Evolutionary conservation across 2,329 filamentous ascomycete genomes (phyloP).

Genomic region (Fusarium agapanthi): DNA sequence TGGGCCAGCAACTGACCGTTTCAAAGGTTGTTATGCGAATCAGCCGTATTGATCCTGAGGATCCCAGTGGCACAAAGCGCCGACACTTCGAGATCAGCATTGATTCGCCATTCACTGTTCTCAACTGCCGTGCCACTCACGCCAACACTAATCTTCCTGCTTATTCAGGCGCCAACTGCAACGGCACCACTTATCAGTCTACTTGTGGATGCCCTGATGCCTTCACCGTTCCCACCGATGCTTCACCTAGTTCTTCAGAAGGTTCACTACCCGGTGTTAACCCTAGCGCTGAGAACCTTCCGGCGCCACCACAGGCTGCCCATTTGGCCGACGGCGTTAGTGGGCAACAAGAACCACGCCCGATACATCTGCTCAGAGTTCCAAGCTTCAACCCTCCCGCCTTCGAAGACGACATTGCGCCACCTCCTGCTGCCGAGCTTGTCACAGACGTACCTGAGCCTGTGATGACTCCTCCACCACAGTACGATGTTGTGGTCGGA

Average conservation of each 20-base stretch:
- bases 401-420: slow-evolving; percentile 76
- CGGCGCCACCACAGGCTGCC: slow-evolving; percentile 63
- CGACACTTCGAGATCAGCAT: slow-evolving; percentile 97
- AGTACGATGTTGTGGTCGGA: slow-evolving; percentile 82
- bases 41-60: slow-evolving; percentile 81
- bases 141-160: slow-evolving; percentile 87
- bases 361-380: slow-evolving; percentile 83
- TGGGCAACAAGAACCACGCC: slow-evolving; percentile 60
- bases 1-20: neutral
- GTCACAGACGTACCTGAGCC: slow-evolving; percentile 36
- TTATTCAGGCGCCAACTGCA: slow-evolving; percentile 67
- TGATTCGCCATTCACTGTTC: slow-evolving; percentile 91
- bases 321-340: slow-evolving; percentile 51
- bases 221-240: slow-evolving; percentile 63
- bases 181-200: slow-evolving; percentile 55
- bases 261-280: slow-evolving; percentile 56
- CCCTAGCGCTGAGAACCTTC: slow-evolving; percentile 48
- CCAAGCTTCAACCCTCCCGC: slow-evolving; percentile 90
- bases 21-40: slow-evolving; percentile 88
- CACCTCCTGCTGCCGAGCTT: slow-evolving; percentile 47
- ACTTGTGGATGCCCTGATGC: slow-evolving; percentile 65
- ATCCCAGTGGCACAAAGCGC: slow-evolving; percentile 75
- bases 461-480: slow-evolving; percentile 81
- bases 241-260: slow-evolving; percentile 72
- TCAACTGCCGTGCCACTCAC: slow-evolving; percentile 92